Evolutionary conservation across 805 yeast genomes (phyloP), one percentile per base, ranked within the genome.

Genomic region (Kodamaea jinghongensis): DNA sequence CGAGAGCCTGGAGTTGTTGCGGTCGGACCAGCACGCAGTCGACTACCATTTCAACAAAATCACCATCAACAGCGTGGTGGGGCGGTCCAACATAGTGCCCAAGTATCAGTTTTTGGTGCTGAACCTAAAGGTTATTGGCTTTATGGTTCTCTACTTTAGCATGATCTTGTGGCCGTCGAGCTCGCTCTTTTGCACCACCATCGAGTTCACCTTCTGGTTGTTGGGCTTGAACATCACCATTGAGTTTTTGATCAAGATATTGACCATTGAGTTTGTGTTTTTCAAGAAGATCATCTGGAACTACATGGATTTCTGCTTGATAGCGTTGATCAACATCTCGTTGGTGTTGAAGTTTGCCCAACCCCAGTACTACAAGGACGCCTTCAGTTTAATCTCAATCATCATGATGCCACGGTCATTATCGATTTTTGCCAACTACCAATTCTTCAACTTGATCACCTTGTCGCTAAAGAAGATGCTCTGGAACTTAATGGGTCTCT

Each of bases 251-350:
- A 55, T 65, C 34, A 75, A 70, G 38, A 49, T 74, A 27, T 51
- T 55, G 12, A 68, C 66, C 34, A 74, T 76, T 6, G 77, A 78
- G 39, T 63, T 59, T 44, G 60, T 60, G 27, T 70, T 74, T 14
- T 64, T 74, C 43, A 70, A 66, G 37, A 62, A 72, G 48, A 69
- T 77, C 13, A 55, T 77, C n/a, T 77, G 82, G 82, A 74, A 73
- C 30, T 60, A 71, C 43, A 57, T 75, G 40, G 82, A 76, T 46
- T 58, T 72, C 29, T 50, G 63, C 17, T 63, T 76, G 6, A 54
- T 70, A 26, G 34, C 61, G 2, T 53, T 75, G 12, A 61, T 77
- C 8, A 61, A 70, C 31, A 36, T 55, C 4, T 56, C 66, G 6
- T 52, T 67, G 28, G 32, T 60, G 5, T 43, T 65, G 35, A 51